Conservation (phyloP, 495 filamentous ascomycete species). For the Halenospora varia region DNA sequence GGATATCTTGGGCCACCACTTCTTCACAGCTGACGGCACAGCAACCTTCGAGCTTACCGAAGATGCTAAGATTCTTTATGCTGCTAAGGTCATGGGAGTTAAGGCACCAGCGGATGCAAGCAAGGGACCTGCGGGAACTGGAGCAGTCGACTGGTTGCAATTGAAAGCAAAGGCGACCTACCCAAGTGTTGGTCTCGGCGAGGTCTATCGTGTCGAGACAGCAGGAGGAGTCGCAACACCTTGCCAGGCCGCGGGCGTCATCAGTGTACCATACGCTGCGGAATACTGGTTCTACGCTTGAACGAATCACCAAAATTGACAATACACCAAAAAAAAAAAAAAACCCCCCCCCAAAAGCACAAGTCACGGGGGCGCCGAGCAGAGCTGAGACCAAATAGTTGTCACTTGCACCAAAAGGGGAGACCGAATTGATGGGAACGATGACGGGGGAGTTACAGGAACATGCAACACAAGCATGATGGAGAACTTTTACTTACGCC, state of each 20-base stretch:
- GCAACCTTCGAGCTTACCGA: constrained; percentile 58
- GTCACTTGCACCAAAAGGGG: neutral
- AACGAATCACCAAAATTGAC: neutral
- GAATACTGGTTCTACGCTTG: constrained; percentile 67
- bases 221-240: constrained; percentile 55
- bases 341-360: neutral
- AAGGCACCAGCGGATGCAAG: constrained; percentile 46
- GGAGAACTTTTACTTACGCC: neutral
- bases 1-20: constrained; percentile 57
- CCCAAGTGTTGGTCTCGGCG: constrained; percentile 40
- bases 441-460: neutral
- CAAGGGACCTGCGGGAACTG: constrained; percentile 36
- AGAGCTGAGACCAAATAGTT: too few relatives aligned
- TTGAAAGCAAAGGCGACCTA: constrained; percentile 40
- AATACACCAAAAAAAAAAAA: neutral
- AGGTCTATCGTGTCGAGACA: constrained; percentile 66
- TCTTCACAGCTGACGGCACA: constrained; percentile 47
- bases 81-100: constrained; percentile 42
- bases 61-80: constrained; percentile 34
- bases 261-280: constrained; percentile 59
- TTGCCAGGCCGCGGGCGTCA: constrained; percentile 32
- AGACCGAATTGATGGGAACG: neutral
- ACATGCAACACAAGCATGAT: neutral
- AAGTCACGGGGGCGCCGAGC: neutral
- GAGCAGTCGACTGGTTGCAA: constrained; percentile 63